Evolutionary conservation across 139 green algal genomes (phyloP), one percentile per base, ranked within the genome.

Genomic region (Chlamydomonas sp.): DNA sequence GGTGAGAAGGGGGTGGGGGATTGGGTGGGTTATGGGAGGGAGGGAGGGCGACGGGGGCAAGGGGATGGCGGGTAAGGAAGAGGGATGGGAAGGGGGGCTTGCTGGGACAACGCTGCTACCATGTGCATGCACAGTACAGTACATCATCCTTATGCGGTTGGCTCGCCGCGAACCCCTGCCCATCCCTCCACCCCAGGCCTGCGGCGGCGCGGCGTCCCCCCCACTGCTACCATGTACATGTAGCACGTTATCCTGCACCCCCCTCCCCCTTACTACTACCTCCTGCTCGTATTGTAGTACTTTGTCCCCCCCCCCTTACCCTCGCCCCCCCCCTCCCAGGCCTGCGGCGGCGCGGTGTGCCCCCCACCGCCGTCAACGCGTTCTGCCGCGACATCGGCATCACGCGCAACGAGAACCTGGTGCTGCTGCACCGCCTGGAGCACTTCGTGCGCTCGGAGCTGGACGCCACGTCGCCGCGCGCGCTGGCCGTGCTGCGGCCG

Each of bases 321-420:
- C 88, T n/a, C n/a, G n/a, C n/a, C n/a, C n/a, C n/a, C n/a, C n/a
- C n/a, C n/a, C n/a, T n/a, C n/a, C n/a, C 98, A 77, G 98, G 98
- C 72, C 92, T 99, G 77, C 90, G 98, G 59, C 92, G 98, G 57
- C 93, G 98, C 17, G 98, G 98, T 10, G 95, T 98, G 61, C 96
- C 95, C 0, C 87, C 96, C 16, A 88, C 89, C 66, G 94, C 97
- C 69, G 97, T 99, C 95, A 99, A 99, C 91, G 93, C 90, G 63
- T 99, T 99, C 86, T 99, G 96, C 92, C 86, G 93, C 4, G 96
- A 98, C 91, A 92, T 97, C 1, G 96, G 96, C 90, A 96, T 98
- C 90, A 98, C 95, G 5, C 93, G 97, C 81, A 96, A 93, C 77
- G 97, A 98, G 73, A 97, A 96, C 85, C 91, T 96, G 59, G 94